Percentiles rank a stretch among this genome's conserved stretches.
Conservation (phyloP, 805 yeast genomes). For the Kluyveromyces wickerhamii region DNA sequence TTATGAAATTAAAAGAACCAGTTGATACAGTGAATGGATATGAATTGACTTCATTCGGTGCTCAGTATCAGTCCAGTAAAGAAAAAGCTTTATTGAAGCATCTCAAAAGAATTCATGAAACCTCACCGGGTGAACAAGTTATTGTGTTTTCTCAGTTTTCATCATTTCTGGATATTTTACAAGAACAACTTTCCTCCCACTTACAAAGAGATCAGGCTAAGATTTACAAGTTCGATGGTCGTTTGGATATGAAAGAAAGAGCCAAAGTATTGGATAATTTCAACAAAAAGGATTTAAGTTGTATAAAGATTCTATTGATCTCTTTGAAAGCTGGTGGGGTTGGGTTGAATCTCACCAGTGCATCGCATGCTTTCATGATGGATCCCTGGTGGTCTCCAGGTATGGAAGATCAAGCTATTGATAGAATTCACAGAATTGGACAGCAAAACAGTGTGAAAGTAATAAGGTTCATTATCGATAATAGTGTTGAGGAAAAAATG, state of each 20-base stretch:
- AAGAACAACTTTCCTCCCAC: constrained; percentile 47
- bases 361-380: constrained; percentile 80
- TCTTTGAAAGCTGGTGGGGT: constrained; percentile 93
- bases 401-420: constrained; percentile 85
- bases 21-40: constrained; percentile 8
- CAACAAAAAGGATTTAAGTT: constrained; percentile 24
- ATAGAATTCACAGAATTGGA: constrained; percentile 86
- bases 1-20: constrained; percentile 23
- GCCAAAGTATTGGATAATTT: constrained; percentile 54
- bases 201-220: constrained; percentile 28
- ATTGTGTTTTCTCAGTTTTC: constrained; percentile 92
- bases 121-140: constrained; percentile 58
- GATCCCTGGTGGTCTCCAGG: constrained; percentile 98
- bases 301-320: constrained; percentile 47
- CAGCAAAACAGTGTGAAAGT: constrained; percentile 68
- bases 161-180: constrained; percentile 67
- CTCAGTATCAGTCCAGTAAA: constrained; percentile 53
- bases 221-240: constrained; percentile 75
- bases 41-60: constrained; percentile 26
- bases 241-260: constrained; percentile 59
- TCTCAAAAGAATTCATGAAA: constrained; percentile 44
- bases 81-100: constrained; percentile 60
- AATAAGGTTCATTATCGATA: constrained; percentile 69
- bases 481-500: constrained; percentile 84
- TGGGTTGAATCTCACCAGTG: constrained; percentile 79